Evolutionary conservation across 2,329 filamentous ascomycete species (phyloP).

Genomic region (Biscogniauxia mediterranea): DNA sequence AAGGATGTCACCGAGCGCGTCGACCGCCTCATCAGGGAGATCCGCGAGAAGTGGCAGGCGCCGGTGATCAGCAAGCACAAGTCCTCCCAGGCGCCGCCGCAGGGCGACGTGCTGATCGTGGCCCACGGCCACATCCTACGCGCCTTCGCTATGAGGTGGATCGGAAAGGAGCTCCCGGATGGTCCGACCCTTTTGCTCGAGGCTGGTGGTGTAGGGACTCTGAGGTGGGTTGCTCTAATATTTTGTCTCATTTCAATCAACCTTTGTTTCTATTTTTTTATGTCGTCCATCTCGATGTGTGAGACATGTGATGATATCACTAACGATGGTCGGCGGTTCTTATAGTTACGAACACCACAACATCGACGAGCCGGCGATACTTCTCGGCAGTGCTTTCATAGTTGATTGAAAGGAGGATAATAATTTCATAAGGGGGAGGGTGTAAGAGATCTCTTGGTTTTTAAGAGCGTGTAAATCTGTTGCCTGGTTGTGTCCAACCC

Average conservation of each 20-base stretch:
- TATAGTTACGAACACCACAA: conserved; percentile 77
- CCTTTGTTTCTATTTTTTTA: background rate
- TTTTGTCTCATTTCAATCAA: background rate
- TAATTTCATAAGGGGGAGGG: too few species aligned
- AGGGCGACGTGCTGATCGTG: conserved; percentile 73
- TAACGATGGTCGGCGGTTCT: conserved; percentile 9
- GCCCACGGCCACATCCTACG: conserved; percentile 89
- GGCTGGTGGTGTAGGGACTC: conserved; percentile 77
- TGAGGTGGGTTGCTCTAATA: conserved; percentile 55
- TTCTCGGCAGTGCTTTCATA: conserved; percentile 71
- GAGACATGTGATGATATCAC: background rate
- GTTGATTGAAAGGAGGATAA: conserved; percentile 34
- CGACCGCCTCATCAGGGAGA: conserved; percentile 73
- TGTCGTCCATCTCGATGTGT: background rate
- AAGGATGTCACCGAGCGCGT: conserved; percentile 69
- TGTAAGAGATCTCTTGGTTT: background rate
- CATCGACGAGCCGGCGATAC: conserved; percentile 74
- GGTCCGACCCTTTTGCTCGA: conserved; percentile 82
- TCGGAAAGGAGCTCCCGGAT: conserved; percentile 68
- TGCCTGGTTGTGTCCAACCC: too few species aligned
- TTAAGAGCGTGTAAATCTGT: background rate
- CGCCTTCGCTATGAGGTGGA: conserved; percentile 86
- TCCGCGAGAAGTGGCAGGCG: conserved; percentile 64
- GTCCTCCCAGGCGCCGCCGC: conserved; percentile 41
- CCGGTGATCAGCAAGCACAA: conserved; percentile 56